A percentile compares a stretch with the other conserved stretches of the same genome.
These are phyloP conservation scores for Trichoderma reesei DNA, from an alignment of 495 filamentous ascomycete species.

Conservation along the genomic window DNA sequence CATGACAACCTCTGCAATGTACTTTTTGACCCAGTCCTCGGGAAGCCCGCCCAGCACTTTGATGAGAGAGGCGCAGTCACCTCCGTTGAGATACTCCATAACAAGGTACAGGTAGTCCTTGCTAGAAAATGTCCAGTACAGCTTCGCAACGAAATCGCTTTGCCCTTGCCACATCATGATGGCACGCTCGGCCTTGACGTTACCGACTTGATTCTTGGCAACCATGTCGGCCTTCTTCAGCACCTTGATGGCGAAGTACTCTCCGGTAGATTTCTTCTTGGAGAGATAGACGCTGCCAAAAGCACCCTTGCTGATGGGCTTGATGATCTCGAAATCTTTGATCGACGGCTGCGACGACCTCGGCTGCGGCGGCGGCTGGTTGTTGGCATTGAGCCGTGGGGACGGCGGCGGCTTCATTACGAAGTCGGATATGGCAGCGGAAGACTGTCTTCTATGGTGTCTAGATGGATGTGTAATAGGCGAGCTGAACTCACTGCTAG, in stretches of 20 bases:
- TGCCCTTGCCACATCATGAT: constrained; percentile 99
- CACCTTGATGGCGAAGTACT: constrained; percentile 98
- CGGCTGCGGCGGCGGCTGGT: constrained; percentile 58
- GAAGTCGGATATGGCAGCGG: constrained; percentile 65
- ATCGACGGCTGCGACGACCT: constrained; percentile 87
- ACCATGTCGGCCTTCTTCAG: constrained; percentile 99
- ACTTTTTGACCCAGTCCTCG: constrained; percentile 97
- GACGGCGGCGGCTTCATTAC: constrained; percentile 62
- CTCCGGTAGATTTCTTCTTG: constrained; percentile 96
- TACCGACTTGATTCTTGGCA: constrained; percentile 97
- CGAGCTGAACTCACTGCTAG: constrained; percentile 69
- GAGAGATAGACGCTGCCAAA: constrained; percentile 97
- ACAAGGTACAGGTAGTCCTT: constrained; percentile 98
- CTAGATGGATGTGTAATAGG: constrained; percentile 31
- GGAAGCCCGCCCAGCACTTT: constrained; percentile 83
- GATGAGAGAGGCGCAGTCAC: constrained; percentile 92
- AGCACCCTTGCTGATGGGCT: constrained; percentile 96
- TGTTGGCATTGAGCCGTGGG: constrained; percentile 63
- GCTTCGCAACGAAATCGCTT: constrained; percentile 96
- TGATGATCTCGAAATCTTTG: constrained; percentile 99
- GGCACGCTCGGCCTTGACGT: constrained; percentile 96
- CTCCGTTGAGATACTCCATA: constrained; percentile 98
- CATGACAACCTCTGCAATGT: constrained; percentile 88
- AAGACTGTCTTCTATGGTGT: constrained; percentile 88
- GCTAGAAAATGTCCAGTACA: constrained; percentile 99